Evolutionary conservation across 441 rosid species (phyloP).

Genomic region (Mallotus japonicus): DNA sequence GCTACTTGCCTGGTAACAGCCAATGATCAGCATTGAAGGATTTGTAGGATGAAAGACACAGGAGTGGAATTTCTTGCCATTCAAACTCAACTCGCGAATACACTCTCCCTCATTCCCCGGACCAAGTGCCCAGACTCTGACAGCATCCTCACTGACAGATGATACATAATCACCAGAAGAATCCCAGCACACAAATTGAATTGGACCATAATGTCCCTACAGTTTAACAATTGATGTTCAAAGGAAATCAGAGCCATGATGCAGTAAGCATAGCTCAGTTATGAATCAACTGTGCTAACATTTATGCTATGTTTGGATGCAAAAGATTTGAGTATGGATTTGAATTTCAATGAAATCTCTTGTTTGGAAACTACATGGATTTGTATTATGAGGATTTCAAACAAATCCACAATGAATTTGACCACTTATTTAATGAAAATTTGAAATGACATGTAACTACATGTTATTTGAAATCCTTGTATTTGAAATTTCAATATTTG

Average conservation of each 20-base stretch:
- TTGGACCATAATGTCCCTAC: constrained; percentile 73
- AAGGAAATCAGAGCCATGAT: constrained; percentile 14
- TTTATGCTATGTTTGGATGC: no score
- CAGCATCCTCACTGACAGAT: constrained; percentile 84
- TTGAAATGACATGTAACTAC: no score
- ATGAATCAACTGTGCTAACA: no score
- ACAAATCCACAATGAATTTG: no score
- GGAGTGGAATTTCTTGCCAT: constrained; percentile 77
- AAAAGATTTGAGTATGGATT: no score
- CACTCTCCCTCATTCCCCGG: constrained; percentile 73
- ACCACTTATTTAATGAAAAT: no score
- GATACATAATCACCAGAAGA: constrained; percentile 78
- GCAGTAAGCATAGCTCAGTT: neutral
- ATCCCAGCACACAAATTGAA: constrained; percentile 91
- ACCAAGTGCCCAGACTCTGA: constrained; percentile 79
- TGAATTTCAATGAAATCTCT: no score
- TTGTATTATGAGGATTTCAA: no score
- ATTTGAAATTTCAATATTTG: no score
- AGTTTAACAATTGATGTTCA: constrained; percentile 10
- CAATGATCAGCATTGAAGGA: constrained; percentile 70
- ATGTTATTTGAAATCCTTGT: no score
- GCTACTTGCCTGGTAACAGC: constrained; percentile 78
- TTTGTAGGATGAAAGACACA: constrained; percentile 80
- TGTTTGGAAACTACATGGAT: no score
- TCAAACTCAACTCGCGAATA: constrained; percentile 69